phyloP scores from a whole-genome alignment of 768 basidiomycete species.

The Leucocoprinus sp. region DNA sequence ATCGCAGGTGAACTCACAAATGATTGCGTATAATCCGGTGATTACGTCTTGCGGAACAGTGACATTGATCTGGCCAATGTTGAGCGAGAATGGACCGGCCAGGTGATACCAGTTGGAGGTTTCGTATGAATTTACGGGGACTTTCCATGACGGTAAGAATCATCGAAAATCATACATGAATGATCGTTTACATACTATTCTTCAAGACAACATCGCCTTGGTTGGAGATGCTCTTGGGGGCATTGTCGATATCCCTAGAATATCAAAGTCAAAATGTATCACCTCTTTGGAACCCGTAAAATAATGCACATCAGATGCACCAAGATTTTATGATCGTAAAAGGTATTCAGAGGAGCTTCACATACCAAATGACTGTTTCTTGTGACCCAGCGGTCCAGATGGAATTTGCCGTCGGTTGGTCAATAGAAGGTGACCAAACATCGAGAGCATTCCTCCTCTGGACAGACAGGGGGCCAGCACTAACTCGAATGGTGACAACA shows the following conservation, averaged over 20 bases:
- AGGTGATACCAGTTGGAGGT: not conserved
- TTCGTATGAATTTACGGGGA: not conserved
- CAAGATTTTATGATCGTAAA: too few species aligned
- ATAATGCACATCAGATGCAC: not conserved
- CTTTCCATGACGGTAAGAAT: constrained; percentile 20
- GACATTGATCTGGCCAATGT: constrained; percentile 25
- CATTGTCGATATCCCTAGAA: constrained; percentile 30
- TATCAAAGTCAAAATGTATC: not conserved
- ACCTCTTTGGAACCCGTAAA: not conserved
- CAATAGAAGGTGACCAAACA: constrained; percentile 24
- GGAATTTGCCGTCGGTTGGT: constrained; percentile 20
- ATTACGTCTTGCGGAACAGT: constrained; percentile 27
- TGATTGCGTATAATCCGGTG: constrained; percentile 29
- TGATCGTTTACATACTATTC: constrained; percentile 22
- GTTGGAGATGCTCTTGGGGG: constrained; percentile 36
- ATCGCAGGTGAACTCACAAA: constrained; percentile 29
- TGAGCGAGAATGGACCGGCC: constrained; percentile 25
- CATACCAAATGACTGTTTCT: constrained; percentile 25
- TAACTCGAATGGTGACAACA: constrained; percentile 15
- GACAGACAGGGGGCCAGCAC: constrained; percentile 18
- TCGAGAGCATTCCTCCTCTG: constrained; percentile 19
- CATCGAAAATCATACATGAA: constrained; percentile 4
- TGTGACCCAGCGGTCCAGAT: constrained; percentile 22
- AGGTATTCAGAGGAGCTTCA: constrained; percentile 1
- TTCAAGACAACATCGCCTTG: constrained; percentile 23